phyloP scores from a whole-genome alignment of 352 stramenopile species.

The Phytophthora podocarpi region DNA sequence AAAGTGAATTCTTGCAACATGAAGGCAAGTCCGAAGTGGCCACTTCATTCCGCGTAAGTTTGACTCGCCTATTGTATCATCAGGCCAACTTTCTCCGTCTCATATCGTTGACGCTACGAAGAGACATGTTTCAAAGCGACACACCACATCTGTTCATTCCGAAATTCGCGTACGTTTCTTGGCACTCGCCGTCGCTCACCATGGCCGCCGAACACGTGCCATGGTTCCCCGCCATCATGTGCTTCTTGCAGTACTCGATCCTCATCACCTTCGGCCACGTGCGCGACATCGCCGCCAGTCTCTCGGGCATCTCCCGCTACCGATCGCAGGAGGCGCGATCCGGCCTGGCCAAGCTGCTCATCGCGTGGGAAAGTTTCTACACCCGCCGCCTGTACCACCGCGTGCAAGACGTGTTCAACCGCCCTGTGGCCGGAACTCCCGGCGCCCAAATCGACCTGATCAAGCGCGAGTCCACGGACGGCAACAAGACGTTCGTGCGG shows the following conservation, averaged over 20 bases:
- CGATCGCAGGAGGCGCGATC: slow-evolving; percentile 44
- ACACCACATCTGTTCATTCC: neutral
- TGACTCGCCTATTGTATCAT: too few relatives aligned
- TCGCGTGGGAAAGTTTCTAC: slow-evolving; percentile 99
- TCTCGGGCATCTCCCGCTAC: slow-evolving; percentile 81
- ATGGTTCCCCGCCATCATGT: slow-evolving; percentile 69
- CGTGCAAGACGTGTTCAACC: slow-evolving; percentile 93
- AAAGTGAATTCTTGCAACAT: too few relatives aligned
- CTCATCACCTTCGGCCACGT: slow-evolving; percentile 84
- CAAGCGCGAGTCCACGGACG: slow-evolving; percentile 88
- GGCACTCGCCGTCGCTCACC: neutral
- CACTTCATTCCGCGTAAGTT: slow-evolving; percentile 3
- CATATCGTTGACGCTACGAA: slow-evolving; percentile 8
- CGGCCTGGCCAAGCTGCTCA: slow-evolving; percentile 87
- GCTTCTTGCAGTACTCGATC: slow-evolving; percentile 85
- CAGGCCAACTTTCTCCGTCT: too few relatives aligned
- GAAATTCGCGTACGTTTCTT: slow-evolving; percentile 3
- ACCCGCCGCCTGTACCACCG: slow-evolving; percentile 98
- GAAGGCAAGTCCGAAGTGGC: slow-evolving; percentile 1
- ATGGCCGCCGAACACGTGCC: slow-evolving; percentile 73
- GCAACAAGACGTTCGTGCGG: slow-evolving; percentile 84
- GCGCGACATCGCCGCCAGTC: slow-evolving; percentile 65
- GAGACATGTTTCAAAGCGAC: slow-evolving; percentile 21
- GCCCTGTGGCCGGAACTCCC: slow-evolving; percentile 54
- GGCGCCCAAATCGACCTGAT: slow-evolving; percentile 94